Base-by-base conservation (phyloP, 2,329 filamentous ascomycete species). In the Thielaviopsis populi region DNA sequence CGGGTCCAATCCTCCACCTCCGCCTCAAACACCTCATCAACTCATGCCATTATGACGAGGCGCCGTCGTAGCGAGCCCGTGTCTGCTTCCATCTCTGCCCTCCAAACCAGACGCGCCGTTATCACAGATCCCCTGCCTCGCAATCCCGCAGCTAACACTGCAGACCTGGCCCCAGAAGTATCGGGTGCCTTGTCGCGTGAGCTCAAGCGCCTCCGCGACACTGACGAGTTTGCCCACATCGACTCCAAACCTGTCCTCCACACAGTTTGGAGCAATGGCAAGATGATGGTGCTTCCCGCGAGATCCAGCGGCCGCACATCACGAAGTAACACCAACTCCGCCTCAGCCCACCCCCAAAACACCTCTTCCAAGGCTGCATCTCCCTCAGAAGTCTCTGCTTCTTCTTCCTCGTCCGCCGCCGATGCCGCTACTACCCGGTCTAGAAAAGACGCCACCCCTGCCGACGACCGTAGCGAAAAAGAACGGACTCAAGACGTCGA, bases 251-350 rank as follows among this genome's bases (percentile, higher is more conserved):
- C 82, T 4, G 78, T 86, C 3, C 53, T 80, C 7, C 77, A 81
- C 68, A 84, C 81, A 1, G 77, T 83, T 30, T 86, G 83, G 83
- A 81, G 80, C 69, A 86, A 85, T 67, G 83, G 83, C 64, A 86
- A 86, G 70, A 80, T 78, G 64, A 74, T 86, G 48, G 75, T 79
- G 3, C 19, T 65, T 46, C 76, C 76, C 65, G 76, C 76, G 61
- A 74, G 74, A 46, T 70, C 74, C 2, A 70, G 73, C 0, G 71
- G 74, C 43, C 74, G 76, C 50, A 74, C 74, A 5, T n/a, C 43
- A 13, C 69, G 72, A 10, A 71, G 69, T 60, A 77, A 75, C 68
- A 74, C 74, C 10, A 46, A 42, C 15, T 24, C 22, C 24, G 61
- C 30, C 5, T 19, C 53, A 4, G 33, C 48, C 3, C 15, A 30